phyloP scores from a whole-genome alignment of 2,329 filamentous ascomycete species.

The Colletotrichum higginsianum region DNA sequence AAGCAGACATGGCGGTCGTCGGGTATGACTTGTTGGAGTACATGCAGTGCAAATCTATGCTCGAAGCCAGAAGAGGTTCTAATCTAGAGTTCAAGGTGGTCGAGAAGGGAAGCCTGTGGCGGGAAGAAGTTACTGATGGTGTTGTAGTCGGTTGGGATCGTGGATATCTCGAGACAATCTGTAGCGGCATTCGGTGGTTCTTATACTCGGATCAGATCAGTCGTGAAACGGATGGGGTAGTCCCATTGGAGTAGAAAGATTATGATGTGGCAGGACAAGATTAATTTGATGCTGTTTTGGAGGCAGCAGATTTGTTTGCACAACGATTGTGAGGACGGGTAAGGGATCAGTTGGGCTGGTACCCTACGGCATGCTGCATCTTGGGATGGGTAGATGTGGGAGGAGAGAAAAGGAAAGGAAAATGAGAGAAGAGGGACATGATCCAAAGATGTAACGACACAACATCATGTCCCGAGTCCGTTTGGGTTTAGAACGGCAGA shows the following conservation, averaged over 20 bases:
- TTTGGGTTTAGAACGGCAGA: slow-evolving; percentile 42
- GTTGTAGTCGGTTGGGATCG: slow-evolving; percentile 22
- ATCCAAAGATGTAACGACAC: slow-evolving; percentile 42
- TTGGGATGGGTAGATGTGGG: slow-evolving; percentile 40
- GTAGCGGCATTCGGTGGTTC: slow-evolving; percentile 31
- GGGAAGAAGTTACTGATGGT: neutral
- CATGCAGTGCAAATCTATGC: slow-evolving; percentile 31
- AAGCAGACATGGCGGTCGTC: slow-evolving; percentile 40
- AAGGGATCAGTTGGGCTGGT: slow-evolving; percentile 42
- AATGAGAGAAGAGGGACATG: slow-evolving; percentile 41
- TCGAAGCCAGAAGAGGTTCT: slow-evolving; percentile 15
- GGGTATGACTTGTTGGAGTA: slow-evolving; percentile 39
- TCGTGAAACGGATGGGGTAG: slow-evolving; percentile 34
- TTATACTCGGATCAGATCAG: slow-evolving; percentile 39
- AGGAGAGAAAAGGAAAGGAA: slow-evolving; percentile 33
- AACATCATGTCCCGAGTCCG: slow-evolving; percentile 39
- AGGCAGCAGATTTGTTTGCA: slow-evolving; percentile 38
- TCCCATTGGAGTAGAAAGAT: slow-evolving; percentile 41
- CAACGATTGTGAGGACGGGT: slow-evolving; percentile 37
- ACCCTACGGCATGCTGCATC: slow-evolving; percentile 45
- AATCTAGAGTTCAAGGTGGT: neutral
- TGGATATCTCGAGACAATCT: slow-evolving; percentile 20
- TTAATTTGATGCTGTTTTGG: slow-evolving; percentile 39
- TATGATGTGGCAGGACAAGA: slow-evolving; percentile 43
- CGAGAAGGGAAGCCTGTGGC: neutral